These are phyloP conservation scores for Scutellaria galericulata DNA, from an alignment of 257 asterid genomes.

Conservation along the genomic window DNA sequence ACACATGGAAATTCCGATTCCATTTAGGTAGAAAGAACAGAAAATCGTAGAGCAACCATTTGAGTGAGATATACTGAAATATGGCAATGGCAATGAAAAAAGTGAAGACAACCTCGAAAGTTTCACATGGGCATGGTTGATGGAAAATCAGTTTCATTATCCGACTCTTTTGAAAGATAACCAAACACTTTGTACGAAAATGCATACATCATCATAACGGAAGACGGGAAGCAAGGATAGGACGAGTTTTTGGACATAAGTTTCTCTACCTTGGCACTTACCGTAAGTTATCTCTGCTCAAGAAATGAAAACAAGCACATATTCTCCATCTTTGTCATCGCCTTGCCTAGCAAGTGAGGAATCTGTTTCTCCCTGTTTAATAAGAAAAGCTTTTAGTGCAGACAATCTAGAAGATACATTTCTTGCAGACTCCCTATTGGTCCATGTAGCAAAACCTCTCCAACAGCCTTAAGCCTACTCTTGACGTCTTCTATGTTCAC, in stretches of 20 bases:
- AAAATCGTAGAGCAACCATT: not conserved
- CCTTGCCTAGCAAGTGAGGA: slow-evolving; percentile 36
- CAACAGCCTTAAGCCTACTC: slow-evolving; percentile 64
- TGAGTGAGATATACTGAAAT: too few species aligned
- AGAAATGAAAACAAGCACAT: slow-evolving; percentile 38
- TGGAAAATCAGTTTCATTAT: not conserved
- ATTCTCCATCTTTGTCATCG: slow-evolving; percentile 32
- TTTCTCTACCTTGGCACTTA: slow-evolving; percentile 73
- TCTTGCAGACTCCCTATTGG: slow-evolving; percentile 42
- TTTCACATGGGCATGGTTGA: slow-evolving; percentile 31
- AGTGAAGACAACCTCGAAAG: slow-evolving; percentile 44
- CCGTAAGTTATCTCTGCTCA: slow-evolving; percentile 51
- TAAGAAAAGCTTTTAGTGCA: slow-evolving; percentile 41
- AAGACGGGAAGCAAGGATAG: slow-evolving; percentile 75
- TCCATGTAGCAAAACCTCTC: slow-evolving; percentile 52
- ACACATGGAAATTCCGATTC: slow-evolving; percentile 5
- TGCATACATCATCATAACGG: slow-evolving; percentile 71
- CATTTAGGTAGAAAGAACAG: not conserved
- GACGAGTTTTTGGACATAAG: slow-evolving; percentile 65
- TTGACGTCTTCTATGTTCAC: slow-evolving; percentile 59
- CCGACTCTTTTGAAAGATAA: not conserved
- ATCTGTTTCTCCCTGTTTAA: slow-evolving; percentile 39
- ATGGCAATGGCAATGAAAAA: slow-evolving; percentile 45
- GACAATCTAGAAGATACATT: slow-evolving; percentile 41
- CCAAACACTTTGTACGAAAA: slow-evolving; percentile 9